Percentiles rank a stretch among this genome's conserved stretches.
phyloP scores from a whole-genome alignment of 257 asterid species.

The Scutellaria minor region DNA sequence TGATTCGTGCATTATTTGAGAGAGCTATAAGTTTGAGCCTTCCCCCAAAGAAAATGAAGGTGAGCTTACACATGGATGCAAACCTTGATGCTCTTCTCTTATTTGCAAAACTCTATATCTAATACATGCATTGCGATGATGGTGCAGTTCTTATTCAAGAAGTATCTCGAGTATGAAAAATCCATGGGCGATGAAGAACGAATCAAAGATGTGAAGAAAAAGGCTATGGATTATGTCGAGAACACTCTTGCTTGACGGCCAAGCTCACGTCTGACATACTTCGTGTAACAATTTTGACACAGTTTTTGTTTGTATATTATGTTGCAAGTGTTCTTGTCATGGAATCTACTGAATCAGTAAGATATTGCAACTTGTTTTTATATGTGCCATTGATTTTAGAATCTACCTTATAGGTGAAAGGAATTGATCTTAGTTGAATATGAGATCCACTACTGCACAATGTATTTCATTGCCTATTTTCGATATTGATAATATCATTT shows the following conservation, averaged over 20 bases:
- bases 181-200: constrained; percentile 69
- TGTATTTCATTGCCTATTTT: too few species aligned
- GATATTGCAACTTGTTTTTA: too few species aligned
- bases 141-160: constrained; percentile 84
- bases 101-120: not conserved
- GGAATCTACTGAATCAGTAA: too few species aligned
- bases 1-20: constrained; percentile 85
- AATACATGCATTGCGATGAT: constrained; percentile 1
- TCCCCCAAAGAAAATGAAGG: constrained; percentile 92
- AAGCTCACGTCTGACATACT: too few species aligned
- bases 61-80: constrained; percentile 27
- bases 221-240: constrained; percentile 84
- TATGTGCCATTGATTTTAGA: too few species aligned
- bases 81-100: not conserved
- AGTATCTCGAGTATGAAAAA: constrained; percentile 81
- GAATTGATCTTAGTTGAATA: too few species aligned
- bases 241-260: constrained; percentile 49
- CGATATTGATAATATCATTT: too few species aligned
- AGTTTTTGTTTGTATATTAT: not conserved
- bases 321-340: too few species aligned
- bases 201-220: constrained; percentile 64
- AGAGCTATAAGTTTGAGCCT: constrained; percentile 88
- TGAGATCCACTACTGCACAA: too few species aligned
- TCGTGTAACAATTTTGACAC: not conserved
- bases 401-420: too few species aligned